phyloP scores from a whole-genome alignment of 2,329 filamentous ascomycete species.

The Chrysoporthe austroafricana region DNA sequence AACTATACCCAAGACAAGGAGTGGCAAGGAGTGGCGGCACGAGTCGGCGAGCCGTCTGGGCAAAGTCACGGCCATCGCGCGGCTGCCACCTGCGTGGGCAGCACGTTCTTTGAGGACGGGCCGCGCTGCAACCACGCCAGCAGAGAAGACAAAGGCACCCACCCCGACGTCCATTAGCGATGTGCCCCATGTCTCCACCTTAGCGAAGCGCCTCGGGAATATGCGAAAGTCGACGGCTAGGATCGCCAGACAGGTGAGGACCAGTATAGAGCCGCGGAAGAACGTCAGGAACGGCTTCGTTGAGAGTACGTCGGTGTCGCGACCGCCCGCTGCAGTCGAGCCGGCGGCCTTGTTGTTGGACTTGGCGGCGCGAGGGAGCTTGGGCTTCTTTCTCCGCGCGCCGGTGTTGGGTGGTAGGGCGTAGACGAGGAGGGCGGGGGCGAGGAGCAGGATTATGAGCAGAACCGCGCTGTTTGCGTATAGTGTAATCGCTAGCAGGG shows the following conservation, averaged over 20 bases:
- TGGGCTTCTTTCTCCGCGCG: conserved; percentile 52
- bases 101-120: conserved; percentile 72
- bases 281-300: conserved; percentile 90
- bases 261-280: conserved; percentile 90
- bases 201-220: conserved; percentile 93
- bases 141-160: conserved; percentile 95
- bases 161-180: conserved; percentile 99
- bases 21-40: conserved; percentile 78
- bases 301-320: conserved; percentile 60
- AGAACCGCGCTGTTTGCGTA: conserved; percentile 78
- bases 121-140: conserved; percentile 86
- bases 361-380: conserved; percentile 48
- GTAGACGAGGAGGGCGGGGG: conserved; percentile 70
- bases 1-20: conserved; percentile 78
- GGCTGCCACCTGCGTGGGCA: conserved; percentile 33
- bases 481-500: conserved; percentile 83
- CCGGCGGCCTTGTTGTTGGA: conserved; percentile 31
- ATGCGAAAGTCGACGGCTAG: conserved; percentile 95
- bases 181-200: conserved; percentile 98
- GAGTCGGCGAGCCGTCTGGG: conserved; percentile 65
- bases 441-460: conserved; percentile 73
- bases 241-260: conserved; percentile 87
- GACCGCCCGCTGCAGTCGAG: conserved; percentile 30
- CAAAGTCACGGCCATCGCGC: conserved; percentile 53
- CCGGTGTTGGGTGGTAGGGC: conserved; percentile 50